Conservation (phyloP, 441 rosid genomes). For the Jatropha multifida region DNA sequence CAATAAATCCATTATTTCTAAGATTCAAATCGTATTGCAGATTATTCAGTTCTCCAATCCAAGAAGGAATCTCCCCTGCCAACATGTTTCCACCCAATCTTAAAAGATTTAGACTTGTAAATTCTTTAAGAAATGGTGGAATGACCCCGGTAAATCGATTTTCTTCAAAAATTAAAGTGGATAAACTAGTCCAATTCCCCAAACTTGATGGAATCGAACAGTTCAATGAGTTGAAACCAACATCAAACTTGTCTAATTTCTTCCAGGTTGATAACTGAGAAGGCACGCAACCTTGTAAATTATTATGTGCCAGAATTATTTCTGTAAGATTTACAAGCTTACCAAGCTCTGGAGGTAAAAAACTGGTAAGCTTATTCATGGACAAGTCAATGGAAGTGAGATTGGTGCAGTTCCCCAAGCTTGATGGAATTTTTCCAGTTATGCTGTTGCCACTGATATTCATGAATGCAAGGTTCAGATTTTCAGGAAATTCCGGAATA, state of each 20-base stretch:
- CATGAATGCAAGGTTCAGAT: constrained; percentile 40
- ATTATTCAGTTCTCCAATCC: constrained; percentile 44
- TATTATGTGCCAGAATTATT: constrained; percentile 56
- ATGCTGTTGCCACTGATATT: constrained; percentile 49
- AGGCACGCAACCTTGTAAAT: constrained; percentile 62
- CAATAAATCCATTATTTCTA: constrained; percentile 52
- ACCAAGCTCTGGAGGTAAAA: constrained; percentile 58
- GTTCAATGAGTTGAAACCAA: constrained; percentile 58
- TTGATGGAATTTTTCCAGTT: constrained; percentile 55
- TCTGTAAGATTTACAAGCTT: constrained; percentile 42
- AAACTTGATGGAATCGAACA: constrained; percentile 51
- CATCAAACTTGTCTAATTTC: constrained; percentile 46
- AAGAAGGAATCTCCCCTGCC: constrained; percentile 67
- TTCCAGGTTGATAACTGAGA: constrained; percentile 49
- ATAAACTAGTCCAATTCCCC: constrained; percentile 46
- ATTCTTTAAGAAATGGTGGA: constrained; percentile 52
- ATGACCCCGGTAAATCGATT: constrained; percentile 68
- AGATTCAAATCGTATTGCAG: constrained; percentile 61
- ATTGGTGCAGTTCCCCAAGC: constrained; percentile 53
- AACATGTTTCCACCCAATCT: constrained; percentile 62
- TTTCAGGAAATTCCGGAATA: constrained; percentile 53
- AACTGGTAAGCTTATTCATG: constrained; percentile 54
- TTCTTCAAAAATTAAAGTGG: constrained; percentile 52
- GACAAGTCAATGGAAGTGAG: constrained; percentile 54
- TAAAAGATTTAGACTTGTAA: constrained; percentile 45